Evolutionary conservation across 768 basidiomycete genomes (phyloP), one percentile per base, ranked within the genome.

Genomic region (Suillus bovinus): DNA sequence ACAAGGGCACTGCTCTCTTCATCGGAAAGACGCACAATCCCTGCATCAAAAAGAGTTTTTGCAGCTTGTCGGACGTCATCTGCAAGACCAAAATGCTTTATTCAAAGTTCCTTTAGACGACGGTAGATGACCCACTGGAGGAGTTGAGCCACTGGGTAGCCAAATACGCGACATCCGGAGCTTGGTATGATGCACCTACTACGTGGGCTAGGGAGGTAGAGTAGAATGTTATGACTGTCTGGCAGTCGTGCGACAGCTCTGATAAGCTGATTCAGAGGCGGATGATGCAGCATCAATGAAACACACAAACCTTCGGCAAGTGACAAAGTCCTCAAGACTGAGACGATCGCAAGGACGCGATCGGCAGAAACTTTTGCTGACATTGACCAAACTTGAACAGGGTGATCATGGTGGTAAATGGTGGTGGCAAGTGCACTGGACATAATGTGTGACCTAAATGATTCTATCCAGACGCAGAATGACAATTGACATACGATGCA

Each of bases 201-300:
- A 77, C 77, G 20, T 83, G 77, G 1, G 84, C 80, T 33, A 98
- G 78, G 2, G 91, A 88, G 0, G 88, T 83, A 0, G 89, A 82
- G 72, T 94, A 97, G 72, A 92, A 96, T 0, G 89, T 82, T 63
- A 91, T 88, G 24, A 93, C 85, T 1, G 89, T 87, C 64, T 84
- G 88, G 17, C 89, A 88, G 33, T 80, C 81, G 58, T 88, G 86
- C 58, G 87, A 82, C 5, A 86, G 78, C 42, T 91, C 94, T 94
- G 0, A 29, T 62, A 42, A 33, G 58, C 10, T 11, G 16, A 10
- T 42, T 50, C 64, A 66, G 39, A 52, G 41, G 57, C 38, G 13
- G 10, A 53, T 17, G 8, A 24, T 8, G 8, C 29, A 59, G 22
- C 3, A 10, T 42, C 7, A 27, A 7, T 8, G 22, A 53, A 34